Evolutionary conservation across 23 red algal species (phyloP).

Genomic region (Cyanidium caldarium): DNA sequence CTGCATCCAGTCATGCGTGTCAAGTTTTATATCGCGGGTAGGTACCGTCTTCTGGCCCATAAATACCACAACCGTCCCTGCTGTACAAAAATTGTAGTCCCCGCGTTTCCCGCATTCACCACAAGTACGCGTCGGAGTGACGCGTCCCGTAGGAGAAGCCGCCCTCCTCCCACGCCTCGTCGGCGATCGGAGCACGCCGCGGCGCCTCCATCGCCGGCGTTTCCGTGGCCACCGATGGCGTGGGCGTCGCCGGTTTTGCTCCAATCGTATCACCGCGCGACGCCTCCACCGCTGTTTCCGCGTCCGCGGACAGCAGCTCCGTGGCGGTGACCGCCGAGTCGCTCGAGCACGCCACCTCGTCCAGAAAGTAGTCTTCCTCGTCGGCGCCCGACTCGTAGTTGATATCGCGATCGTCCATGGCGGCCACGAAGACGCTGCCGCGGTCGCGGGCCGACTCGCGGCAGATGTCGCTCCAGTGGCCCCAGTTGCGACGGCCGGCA

Average conservation of each 20-base stretch:
- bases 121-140: not conserved
- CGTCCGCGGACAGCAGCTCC: not conserved
- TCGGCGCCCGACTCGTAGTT: not conserved
- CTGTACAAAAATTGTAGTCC: too few relatives aligned
- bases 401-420: not conserved
- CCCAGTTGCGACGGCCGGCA: slow-evolving; percentile 1
- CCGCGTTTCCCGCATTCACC: too few relatives aligned
- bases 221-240: not conserved
- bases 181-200: not conserved
- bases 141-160: not conserved
- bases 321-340: not conserved
- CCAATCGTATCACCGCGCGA: not conserved
- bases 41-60: too few relatives aligned
- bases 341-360: not conserved
- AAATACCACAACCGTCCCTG: too few relatives aligned
- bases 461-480: not conserved
- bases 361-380: slow-evolving; percentile 1
- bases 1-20: too few relatives aligned
- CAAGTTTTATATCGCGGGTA: too few relatives aligned
- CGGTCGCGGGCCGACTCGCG: not conserved
- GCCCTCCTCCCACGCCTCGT: not conserved
- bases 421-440: not conserved
- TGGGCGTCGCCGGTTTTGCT: not conserved
- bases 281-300: not conserved
- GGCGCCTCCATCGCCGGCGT: not conserved